Base-by-base conservation (phyloP, 805 yeast species). In the Jamesozyma jinghongensis region DNA sequence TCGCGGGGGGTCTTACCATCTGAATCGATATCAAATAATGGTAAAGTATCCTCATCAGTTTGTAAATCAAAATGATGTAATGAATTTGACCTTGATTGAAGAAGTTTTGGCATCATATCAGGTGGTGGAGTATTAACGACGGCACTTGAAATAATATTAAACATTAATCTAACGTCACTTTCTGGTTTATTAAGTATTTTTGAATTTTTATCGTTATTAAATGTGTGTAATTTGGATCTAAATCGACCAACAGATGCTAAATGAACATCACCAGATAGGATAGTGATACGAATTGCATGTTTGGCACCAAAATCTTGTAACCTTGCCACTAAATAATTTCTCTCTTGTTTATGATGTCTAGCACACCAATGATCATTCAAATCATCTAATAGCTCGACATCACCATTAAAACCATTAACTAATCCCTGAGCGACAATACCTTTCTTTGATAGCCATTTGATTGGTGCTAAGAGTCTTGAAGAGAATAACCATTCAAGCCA, bases 351-450 rank as follows among this genome's bases (percentile, higher is more conserved):
- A 65, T 90, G 98, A 58, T 80, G 74, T 44, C 71, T 71, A 3
- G 95, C 81, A 60, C 97, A 87, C 98, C 98, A 90, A 65, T 90
- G 97, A 59, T 90, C 98, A 56, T 87, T 81, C 61, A 92, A 69
- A 59, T 90, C 97, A 57, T 92, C 97, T 49, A 92, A 70, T 13
- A 90, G 75, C 63, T 90, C 97, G 5, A 90, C 79, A 32, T 82
- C 77, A 2, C 97, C 97, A 57, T 88, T 96, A 54, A 88, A 90
- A 51, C 85, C 92, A 56, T 92, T 90, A 19, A 86, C 86, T 27
- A 90, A 62, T 0, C 95, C 94, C 44, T 72, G 70, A 37, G 78
- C 73, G 28, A 79, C 57, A 32, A 83, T 62, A 2, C 87, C 86
- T 42, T 71, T 73, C 41, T 73, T 68, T 2, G 90, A 71, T 19